Evolutionary conservation across 176 grass and related monocot genomes (phyloP).

Genomic region (Zea luxurians): DNA sequence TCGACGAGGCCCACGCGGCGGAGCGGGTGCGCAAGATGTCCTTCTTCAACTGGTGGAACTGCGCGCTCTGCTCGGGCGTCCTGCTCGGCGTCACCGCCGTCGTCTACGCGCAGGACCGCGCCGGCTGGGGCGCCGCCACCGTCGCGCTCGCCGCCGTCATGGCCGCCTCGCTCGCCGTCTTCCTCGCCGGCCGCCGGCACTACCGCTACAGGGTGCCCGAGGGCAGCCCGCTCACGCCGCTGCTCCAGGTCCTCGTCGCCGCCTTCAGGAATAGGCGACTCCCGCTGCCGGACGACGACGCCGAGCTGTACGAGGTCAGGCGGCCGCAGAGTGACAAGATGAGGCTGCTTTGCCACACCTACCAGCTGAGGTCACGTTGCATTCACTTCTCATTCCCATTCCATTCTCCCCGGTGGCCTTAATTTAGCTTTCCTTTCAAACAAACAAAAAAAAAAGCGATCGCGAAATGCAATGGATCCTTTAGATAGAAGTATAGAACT

Average conservation of each 20-base stretch:
- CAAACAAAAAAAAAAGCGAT: no score
- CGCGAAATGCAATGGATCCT: no score
- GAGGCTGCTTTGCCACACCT: constrained; percentile 61
- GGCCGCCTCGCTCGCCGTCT: constrained; percentile 49
- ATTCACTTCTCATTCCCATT: no score
- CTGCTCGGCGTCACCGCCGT: constrained; percentile 68
- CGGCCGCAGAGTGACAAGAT: constrained; percentile 30
- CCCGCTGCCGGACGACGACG: constrained; percentile 32
- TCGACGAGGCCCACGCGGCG: constrained; percentile 57
- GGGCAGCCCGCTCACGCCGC: constrained; percentile 64
- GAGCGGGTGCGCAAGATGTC: constrained; percentile 87
- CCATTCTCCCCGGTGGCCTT: no score
- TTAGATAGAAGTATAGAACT: no score
- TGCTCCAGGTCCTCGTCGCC: constrained; percentile 56
- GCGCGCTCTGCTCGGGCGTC: constrained; percentile 54
- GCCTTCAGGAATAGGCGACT: constrained; percentile 60
- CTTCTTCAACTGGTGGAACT: constrained; percentile 96
- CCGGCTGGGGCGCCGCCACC: constrained; percentile 62
- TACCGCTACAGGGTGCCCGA: constrained; percentile 63
- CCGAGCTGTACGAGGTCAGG: constrained; percentile 53
- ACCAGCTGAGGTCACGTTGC: constrained; percentile 42
- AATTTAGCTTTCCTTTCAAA: no score
- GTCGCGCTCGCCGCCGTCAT: constrained; percentile 55
- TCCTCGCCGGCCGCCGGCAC: constrained; percentile 45
- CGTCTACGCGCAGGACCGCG: constrained; percentile 47